Percentiles rank a stretch among this genome's conserved stretches.
These are phyloP conservation scores for Epichloe sp. DNA, from an alignment of 2,329 filamentous ascomycete species.

Conservation along the genomic window DNA sequence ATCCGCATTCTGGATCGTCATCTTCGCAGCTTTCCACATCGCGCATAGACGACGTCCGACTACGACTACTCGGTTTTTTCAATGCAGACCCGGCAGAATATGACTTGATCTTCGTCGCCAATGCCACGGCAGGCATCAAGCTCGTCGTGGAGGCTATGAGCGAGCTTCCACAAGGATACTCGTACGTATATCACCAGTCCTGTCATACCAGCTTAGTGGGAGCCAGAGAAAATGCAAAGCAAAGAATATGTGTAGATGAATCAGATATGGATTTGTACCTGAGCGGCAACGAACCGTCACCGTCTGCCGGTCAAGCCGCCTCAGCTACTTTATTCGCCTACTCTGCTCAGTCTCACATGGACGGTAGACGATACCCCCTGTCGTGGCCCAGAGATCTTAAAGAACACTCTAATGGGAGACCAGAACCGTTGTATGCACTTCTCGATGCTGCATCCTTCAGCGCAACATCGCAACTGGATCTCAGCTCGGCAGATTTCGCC, in stretches of 20 bases:
- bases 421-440: slow-evolving; percentile 45
- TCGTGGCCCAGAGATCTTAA: slow-evolving; percentile 48
- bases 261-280: slow-evolving; percentile 54
- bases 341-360: slow-evolving; percentile 88
- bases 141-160: slow-evolving; percentile 68
- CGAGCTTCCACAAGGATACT: slow-evolving; percentile 55
- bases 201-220: slow-evolving; percentile 83
- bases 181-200: slow-evolving; percentile 71
- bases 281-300: slow-evolving; percentile 20
- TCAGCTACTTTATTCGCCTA: slow-evolving; percentile 55
- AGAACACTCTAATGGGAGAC: slow-evolving; percentile 8
- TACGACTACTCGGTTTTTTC: slow-evolving; percentile 62
- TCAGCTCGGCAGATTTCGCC: slow-evolving; percentile 45
- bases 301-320: slow-evolving; percentile 4
- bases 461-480: slow-evolving; percentile 62
- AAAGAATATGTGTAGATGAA: slow-evolving; percentile 55
- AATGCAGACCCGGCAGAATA: slow-evolving; percentile 70
- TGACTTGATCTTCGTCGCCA: slow-evolving; percentile 82
- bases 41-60: slow-evolving; percentile 62
- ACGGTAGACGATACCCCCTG: slow-evolving; percentile 66
- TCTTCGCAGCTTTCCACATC: slow-evolving; percentile 67
- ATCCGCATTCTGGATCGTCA: slow-evolving; percentile 76
- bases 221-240: slow-evolving; percentile 54
- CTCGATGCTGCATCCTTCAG: slow-evolving; percentile 75
- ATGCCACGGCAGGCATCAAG: slow-evolving; percentile 85